Conservation (phyloP, 148 eudicot species). For the Pouteria glomerata region DNA sequence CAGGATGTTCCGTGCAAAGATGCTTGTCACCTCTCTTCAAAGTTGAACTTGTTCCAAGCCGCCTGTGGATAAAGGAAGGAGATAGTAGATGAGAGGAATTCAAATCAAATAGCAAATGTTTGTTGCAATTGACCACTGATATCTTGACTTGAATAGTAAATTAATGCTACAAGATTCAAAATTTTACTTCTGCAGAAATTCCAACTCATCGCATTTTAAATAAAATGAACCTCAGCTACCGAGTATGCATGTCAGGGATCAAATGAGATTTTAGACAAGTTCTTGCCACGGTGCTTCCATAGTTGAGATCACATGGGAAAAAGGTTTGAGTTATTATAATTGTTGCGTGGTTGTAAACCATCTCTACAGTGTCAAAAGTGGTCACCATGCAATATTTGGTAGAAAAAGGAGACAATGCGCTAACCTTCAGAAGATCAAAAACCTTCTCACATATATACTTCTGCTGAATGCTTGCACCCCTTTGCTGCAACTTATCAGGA, state of each 20-base stretch:
- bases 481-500: slow-evolving; percentile 95
- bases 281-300: background rate
- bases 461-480: slow-evolving; percentile 89
- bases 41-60: slow-evolving; percentile 78
- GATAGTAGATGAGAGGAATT: background rate
- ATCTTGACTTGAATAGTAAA: background rate
- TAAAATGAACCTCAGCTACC: background rate
- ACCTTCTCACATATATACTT: slow-evolving; percentile 96
- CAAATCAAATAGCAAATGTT: background rate
- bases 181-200: too few relatives aligned
- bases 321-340: too few relatives aligned
- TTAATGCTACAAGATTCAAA: background rate
- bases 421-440: slow-evolving; percentile 90
- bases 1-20: background rate
- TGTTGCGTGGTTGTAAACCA: too few relatives aligned
- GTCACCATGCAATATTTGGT: background rate
- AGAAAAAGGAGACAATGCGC: slow-evolving; percentile 10
- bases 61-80: slow-evolving; percentile 54
- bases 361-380: background rate
- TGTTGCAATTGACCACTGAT: background rate
- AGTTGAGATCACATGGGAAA: too few relatives aligned
- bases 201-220: too few relatives aligned
- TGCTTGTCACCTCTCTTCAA: slow-evolving; percentile 52
- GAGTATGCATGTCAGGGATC: too few relatives aligned
- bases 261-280: background rate